Base-by-base conservation (phyloP, 176 grass and related monocot species). In the Rhynchospora breviuscula region DNA sequence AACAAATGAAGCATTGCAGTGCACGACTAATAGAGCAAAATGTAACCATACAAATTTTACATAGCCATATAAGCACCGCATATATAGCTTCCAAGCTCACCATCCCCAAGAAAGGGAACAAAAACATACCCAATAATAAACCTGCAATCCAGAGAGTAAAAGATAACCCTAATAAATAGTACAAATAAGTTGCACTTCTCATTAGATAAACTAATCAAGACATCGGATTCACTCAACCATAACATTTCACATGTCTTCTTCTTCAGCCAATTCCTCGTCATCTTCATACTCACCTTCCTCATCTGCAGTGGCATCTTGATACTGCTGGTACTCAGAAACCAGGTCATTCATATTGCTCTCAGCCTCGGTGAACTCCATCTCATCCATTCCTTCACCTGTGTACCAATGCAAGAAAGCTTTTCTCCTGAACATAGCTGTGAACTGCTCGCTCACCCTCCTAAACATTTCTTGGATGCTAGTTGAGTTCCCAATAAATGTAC, bases 361-460 rank as follows among this genome's bases (percentile, higher is more conserved):
- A 0, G 93, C 93, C 87, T 94, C 93, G 0, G 93, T 94, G 84
- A 94, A 94, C 81, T 94, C 93, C 90, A 94, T 94, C 72, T 94
- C 93, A 10, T 94, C 93, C 93, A 94, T 94, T 51, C 93, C 93
- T 84, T 94, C 93, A 0, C 88, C 93, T 0, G 93, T 94, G 84
- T 94, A 92, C 93, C 93, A 94, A 59, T 94, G 93, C 86, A 94
- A 92, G 86, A 94, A 94, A 68, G 94, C 94, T 86, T 97, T 97
- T 81, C 94, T 89, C 87, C 91, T 86, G 78, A 97, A 97, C 94
- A 97, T 97, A 35, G 94, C 94, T 1, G 94, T 97, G 86, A 97
- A 97, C 81, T 97, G 94, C 87, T 97, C 93, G 7, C 93, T 95
- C 72, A 95, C 93, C 87, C 90, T 92, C 83, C 93, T 84, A 87